phyloP scores from a whole-genome alignment of 1,284 basidiomycete species.

The Naganishia sp. region DNA sequence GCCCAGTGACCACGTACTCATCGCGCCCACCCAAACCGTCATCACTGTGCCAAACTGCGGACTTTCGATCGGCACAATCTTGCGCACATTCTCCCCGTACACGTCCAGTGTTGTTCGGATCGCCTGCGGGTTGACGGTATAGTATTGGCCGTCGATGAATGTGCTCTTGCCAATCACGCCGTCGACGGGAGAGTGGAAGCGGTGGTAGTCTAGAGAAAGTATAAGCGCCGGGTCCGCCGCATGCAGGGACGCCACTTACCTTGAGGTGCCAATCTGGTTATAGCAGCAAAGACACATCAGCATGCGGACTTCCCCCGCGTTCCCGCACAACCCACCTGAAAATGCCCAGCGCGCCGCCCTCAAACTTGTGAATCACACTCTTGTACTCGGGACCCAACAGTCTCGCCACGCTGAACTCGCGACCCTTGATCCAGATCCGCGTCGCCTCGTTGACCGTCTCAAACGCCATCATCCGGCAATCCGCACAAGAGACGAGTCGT shows the following conservation, averaged over 20 bases:
- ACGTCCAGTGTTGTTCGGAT: conserved; percentile 67
- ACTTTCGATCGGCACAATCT: conserved; percentile 84
- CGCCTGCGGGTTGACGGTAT: conserved; percentile 73
- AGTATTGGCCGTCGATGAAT: conserved; percentile 81
- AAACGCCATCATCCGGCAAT: conserved; percentile 93
- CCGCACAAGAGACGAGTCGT: conserved; percentile 81
- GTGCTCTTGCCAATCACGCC: conserved; percentile 78
- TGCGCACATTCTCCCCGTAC: conserved; percentile 89
- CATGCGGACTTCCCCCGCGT: neutral
- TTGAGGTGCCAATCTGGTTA: conserved; percentile 72
- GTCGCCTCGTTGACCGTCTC: conserved; percentile 82
- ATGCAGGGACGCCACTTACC: conserved; percentile 28
- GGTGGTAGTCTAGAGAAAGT: conserved; percentile 72
- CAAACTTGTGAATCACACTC: conserved; percentile 66
- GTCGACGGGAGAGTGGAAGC: conserved; percentile 90
- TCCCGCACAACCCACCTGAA: conserved; percentile 60
- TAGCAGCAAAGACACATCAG: neutral
- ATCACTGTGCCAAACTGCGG: conserved; percentile 83
- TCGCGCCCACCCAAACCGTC: conserved; percentile 84
- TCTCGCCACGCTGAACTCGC: conserved; percentile 79
- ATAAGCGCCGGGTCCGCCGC: conserved; percentile 3
- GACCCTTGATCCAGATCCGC: conserved; percentile 93
- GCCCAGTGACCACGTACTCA: conserved; percentile 58
- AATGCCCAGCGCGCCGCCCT: conserved; percentile 70
- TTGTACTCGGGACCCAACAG: conserved; percentile 79